Base-by-base conservation (phyloP, 208 protist species). In the Leishmania gerbilli region DNA sequence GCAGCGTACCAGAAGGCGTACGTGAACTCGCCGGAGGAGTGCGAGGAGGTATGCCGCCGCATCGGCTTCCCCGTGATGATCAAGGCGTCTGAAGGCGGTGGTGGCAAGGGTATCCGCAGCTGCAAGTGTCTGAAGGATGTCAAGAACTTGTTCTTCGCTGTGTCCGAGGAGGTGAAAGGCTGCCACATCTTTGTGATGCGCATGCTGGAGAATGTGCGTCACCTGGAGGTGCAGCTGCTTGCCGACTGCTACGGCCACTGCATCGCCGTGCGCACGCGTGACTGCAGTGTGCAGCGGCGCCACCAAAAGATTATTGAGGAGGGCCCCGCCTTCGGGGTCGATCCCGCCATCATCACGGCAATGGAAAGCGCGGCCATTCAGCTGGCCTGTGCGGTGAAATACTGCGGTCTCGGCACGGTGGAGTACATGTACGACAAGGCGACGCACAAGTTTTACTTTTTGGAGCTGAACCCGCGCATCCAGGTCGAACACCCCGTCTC, bases 241-340 rank as follows among this genome's bases (percentile, higher is more conserved):
- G 98, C 95, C 1, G 99, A 99, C 83, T 60, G 91, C 78, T 93
- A 99, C 79, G 97, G 98, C 56, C 92, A 99, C 80, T 98, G 92
- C 79, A 98, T 92, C 56, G 90, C 98, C 24, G 92, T 99, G 2
- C 95, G 93, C 84, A 99, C 98, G 24, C 94, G 99, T 58, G 99
- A 99, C 90, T 99, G 99, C 92, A 99, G 98, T 19, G 98, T 99
- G n/a, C 99, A 99, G 89, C 92, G 99, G 37, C 95, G 99, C 58
- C 98, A 99, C 82, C 99, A 99, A 87, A 99, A 99, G 88, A 99
- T 99, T 80, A 98, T 99, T 82, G 98, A 99, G 81, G 98, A 99
- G 83, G 99, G 98, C 19, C 99, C 99, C 34, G 97, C 95, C 0
- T 91, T 96, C 74, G 91, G 91, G 21, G 97, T 98, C 15, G 76